These are phyloP conservation scores for Monosporascus sp. DNA, from an alignment of 2,329 filamentous ascomycete genomes.

Conservation along the genomic window DNA sequence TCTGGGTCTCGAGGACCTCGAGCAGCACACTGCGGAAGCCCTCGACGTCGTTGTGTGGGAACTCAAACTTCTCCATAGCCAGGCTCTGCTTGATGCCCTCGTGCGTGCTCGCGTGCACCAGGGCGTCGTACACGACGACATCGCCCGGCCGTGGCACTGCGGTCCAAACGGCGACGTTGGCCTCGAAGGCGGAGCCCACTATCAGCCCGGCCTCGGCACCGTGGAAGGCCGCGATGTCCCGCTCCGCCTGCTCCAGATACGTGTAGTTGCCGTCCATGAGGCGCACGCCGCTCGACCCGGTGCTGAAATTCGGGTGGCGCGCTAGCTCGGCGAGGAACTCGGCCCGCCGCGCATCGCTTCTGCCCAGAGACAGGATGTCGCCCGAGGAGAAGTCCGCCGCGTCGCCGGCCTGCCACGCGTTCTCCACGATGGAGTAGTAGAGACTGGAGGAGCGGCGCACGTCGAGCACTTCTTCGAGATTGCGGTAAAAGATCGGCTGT, in stretches of 20 bases:
- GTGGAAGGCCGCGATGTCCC: conserved; percentile 60
- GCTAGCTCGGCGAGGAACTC: conserved; percentile 38
- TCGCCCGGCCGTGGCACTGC: conserved; percentile 48
- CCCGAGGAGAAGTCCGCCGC: conserved; percentile 56
- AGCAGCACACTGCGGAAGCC: conserved; percentile 32
- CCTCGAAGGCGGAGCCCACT: conserved; percentile 53
- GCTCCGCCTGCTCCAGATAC: conserved; percentile 45
- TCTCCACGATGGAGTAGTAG: not conserved
- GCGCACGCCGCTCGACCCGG: conserved; percentile 55
- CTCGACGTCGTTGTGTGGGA: conserved; percentile 38
- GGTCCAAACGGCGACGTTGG: conserved; percentile 46
- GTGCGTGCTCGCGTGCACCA: conserved; percentile 62
- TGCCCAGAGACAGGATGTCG: conserved; percentile 57
- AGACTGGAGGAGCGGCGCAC: conserved; percentile 7
- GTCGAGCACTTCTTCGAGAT: conserved; percentile 28
- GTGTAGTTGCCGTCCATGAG: conserved; percentile 60
- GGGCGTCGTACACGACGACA: conserved; percentile 58
- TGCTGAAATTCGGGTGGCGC: conserved; percentile 28
- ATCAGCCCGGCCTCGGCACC: conserved; percentile 51
- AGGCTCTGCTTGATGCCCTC: conserved; percentile 56
- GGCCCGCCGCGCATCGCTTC: conserved; percentile 36
- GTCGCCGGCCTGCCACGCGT: not conserved
- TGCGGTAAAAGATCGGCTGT: conserved; percentile 15
- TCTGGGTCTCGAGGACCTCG: conserved; percentile 23
- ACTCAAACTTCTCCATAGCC: conserved; percentile 38